Base-by-base conservation (phyloP, 1,139 yeast species). In the Geotrichum bryndzae region DNA sequence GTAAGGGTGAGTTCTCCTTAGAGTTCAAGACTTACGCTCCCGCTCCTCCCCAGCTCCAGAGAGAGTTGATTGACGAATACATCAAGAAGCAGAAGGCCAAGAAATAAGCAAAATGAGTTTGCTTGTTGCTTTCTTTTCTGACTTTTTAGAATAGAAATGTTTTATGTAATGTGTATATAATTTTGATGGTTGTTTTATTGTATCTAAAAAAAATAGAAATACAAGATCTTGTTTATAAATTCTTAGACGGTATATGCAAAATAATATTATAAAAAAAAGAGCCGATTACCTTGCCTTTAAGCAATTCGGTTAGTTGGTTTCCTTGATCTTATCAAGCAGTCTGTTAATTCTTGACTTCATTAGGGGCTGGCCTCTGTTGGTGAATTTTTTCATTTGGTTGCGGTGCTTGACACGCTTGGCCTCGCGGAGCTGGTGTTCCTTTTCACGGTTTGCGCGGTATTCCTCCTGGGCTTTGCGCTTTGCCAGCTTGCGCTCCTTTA, bases 1-100 rank as follows among this genome's bases (percentile, higher is more conserved):
- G 99, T 77, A 95, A 95, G 76, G 99, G 99, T 70, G 99, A 95
- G 77, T 95, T 95, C 74, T 84, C 96, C 3, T 82, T 95, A 76
- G 99, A 95, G 76, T 95, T 94, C 80, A 86, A 89, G 74, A 90
- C 90, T 72, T 94, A 94, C 75, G 84, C 96, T 58, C 96, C 96
- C 68, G 88, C 96, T 61, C 83, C 96, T 59, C 91, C 95, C 53
- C 97, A 91, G 69, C 82, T 94, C 68, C 99, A 94, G 78, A 88
- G 82, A 73, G 90, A 92, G 78, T 82, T 95, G 78, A 87, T 94
- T 68, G 96, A 88, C 59, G 96, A 90, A 70, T 85, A 85, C 74
- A 83, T 87, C 69, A 86, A 86, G 81, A 82, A 80, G 73, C 79
- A 77, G 65, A 72, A 73, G 66, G 61, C 56, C 15, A 60, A 62